phyloP scores from a whole-genome alignment of 768 basidiomycete genomes.

The Leucosporidium creatinivorum region DNA sequence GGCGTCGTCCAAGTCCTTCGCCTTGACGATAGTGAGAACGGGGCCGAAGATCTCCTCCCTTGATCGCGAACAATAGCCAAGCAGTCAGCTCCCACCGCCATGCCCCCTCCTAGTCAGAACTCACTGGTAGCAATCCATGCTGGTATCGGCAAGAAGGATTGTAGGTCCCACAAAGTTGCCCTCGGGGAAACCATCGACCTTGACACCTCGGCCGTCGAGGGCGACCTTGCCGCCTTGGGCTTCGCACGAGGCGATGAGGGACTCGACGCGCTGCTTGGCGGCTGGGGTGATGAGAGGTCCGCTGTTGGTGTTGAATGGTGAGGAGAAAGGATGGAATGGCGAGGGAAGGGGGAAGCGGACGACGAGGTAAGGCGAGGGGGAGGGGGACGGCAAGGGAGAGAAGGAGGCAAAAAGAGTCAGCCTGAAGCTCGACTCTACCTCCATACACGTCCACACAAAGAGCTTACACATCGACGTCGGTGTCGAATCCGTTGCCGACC shows the following conservation, averaged over 20 bases:
- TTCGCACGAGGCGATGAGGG: slow-evolving; percentile 55
- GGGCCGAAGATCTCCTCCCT: slow-evolving; percentile 97
- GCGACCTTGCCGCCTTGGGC: slow-evolving; percentile 74
- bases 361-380: too few relatives aligned
- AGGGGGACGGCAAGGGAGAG: slow-evolving; percentile 41
- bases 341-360: neutral
- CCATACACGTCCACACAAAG: slow-evolving; percentile 1
- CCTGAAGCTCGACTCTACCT: too few relatives aligned
- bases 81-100: neutral
- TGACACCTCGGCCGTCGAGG: slow-evolving; percentile 70
- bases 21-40: slow-evolving; percentile 67
- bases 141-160: slow-evolving; percentile 69
- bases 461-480: slow-evolving; percentile 69
- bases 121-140: slow-evolving; percentile 84
- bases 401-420: neutral
- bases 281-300: slow-evolving; percentile 57
- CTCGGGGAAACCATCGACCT: slow-evolving; percentile 60
- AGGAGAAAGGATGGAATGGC: too few relatives aligned
- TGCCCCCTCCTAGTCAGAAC: neutral
- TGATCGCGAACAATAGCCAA: neutral
- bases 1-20: slow-evolving; percentile 81
- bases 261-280: slow-evolving; percentile 68
- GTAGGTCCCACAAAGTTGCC: slow-evolving; percentile 96
- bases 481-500: slow-evolving; percentile 85
- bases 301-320: slow-evolving; percentile 31